Base-by-base conservation (phyloP, 208 protist genomes). In the Crithidia brevicula region DNA sequence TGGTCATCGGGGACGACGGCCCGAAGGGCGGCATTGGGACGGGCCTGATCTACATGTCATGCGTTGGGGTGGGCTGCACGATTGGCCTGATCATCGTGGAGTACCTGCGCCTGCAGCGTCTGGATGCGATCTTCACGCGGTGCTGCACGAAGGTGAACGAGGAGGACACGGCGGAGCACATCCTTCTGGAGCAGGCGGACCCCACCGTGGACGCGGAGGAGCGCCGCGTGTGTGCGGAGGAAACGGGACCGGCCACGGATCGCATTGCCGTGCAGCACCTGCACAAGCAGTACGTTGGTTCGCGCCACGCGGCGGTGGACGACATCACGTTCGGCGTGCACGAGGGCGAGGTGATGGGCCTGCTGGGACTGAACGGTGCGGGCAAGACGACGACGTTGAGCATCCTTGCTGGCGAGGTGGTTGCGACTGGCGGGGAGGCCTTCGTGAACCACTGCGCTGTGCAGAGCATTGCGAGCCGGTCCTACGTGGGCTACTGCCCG, bases 401-500 rank as follows among this genome's bases (percentile, higher is more conserved):
- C 52, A 82, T 98, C 43, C 58, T 98, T 4, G 83, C 88, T 16
- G 88, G 94, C n/a, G 76, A 93, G 36, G 72, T 89, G 56, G 51
- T 76, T 0, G 81, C 87, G 6, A 96, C 93, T 8, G 51, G 56
- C 28, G 95, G 97, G 4, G 43, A 72, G 25, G 87, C 75, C 10
- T 88, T 74, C 62, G 82, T 95, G 58, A 92, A 91, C 50, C 73
- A 83, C 60, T 72, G 67, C 58, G 56, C 86, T 40, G 78, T 83
- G 27, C 43, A 69, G 20, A 64, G 60, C 53, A 62, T 59, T 10
- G 42, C 65, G 33, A 77, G 69, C 36, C 86, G 81, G 36, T 64
- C 42, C 57, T 83, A 79, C 49, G 82, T 98, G 20, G 98, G 98
- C 61, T 96, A 98, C 61, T 99, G 97, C 84, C 96, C 96, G 15